Percentiles rank a stretch among this genome's conserved stretches.
Conservation (phyloP, 2,329 filamentous ascomycete species). For the Curvularia lunata region DNA sequence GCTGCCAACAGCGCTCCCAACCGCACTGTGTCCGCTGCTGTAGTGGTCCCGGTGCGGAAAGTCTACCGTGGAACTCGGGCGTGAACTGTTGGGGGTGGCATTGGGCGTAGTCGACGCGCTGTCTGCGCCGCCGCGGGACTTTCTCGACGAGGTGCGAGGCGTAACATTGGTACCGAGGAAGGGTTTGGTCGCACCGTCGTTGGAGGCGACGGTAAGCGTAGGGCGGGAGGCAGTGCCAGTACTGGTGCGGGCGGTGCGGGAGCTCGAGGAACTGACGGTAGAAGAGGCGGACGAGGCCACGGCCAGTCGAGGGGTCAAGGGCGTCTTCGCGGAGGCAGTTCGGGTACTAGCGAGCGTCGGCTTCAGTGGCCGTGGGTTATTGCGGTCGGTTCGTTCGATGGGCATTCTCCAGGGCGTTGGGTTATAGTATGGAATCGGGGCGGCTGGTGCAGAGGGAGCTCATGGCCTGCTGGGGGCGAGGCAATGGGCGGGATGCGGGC, state of each 20-base stretch:
- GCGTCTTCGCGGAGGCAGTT: slow-evolving; percentile 55
- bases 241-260: slow-evolving; percentile 37
- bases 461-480: slow-evolving; percentile 39
- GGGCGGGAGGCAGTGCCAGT: slow-evolving; percentile 37
- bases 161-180: slow-evolving; percentile 74
- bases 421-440: slow-evolving; percentile 21
- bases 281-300: slow-evolving; percentile 39
- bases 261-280: slow-evolving; percentile 40
- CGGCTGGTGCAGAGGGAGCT: slow-evolving; percentile 26
- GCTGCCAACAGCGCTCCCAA: slow-evolving; percentile 1
- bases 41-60: slow-evolving; percentile 38
- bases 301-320: slow-evolving; percentile 66
- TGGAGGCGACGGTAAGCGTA: slow-evolving; percentile 40
- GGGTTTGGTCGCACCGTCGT: slow-evolving; percentile 61
- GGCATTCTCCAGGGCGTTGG: slow-evolving; percentile 43
- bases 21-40: slow-evolving; percentile 28
- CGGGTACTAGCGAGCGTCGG: slow-evolving; percentile 71
- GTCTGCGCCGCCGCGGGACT: slow-evolving; percentile 67
- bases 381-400: slow-evolving; percentile 52
- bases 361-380: slow-evolving; percentile 66
- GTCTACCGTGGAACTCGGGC: slow-evolving; percentile 44
- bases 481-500: slow-evolving; percentile 36
- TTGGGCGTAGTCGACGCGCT: slow-evolving; percentile 71
- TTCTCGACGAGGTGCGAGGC: slow-evolving; percentile 76
- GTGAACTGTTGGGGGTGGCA: slow-evolving; percentile 57